phyloP scores from a whole-genome alignment of 2,329 filamentous ascomycete species.

The Chalaropsis ovoidea region DNA sequence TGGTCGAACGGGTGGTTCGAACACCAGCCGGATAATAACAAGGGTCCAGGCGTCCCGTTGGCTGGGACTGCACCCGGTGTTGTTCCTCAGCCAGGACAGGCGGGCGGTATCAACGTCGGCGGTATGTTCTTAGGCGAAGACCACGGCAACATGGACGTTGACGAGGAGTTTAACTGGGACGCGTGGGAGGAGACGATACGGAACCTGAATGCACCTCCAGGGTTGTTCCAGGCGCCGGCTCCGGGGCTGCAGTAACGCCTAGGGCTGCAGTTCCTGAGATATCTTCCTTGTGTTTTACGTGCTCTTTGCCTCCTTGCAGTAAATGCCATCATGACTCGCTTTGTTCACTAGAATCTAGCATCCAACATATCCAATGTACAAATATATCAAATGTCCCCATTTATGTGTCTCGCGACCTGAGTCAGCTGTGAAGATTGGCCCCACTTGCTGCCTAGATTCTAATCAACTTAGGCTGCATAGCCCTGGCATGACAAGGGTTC shows the following conservation, averaged over 20 bases:
- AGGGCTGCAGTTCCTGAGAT: too few species aligned
- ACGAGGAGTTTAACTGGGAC: constrained; percentile 21
- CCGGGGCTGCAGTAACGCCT: constrained; percentile 19
- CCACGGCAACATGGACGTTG: constrained; percentile 21
- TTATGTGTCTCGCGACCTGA: background rate
- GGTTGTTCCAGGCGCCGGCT: constrained; percentile 14
- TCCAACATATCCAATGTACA: background rate
- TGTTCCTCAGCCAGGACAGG: background rate
- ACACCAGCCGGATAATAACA: background rate
- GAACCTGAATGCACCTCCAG: constrained; percentile 6
- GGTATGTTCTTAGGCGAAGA: constrained; percentile 1
- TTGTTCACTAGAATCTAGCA: background rate
- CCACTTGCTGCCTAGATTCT: constrained; percentile 9
- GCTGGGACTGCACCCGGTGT: background rate
- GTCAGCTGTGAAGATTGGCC: background rate
- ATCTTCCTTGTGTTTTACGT: too few species aligned
- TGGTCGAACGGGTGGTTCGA: constrained; percentile 14
- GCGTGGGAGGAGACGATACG: constrained; percentile 21
- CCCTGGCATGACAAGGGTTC: constrained; percentile 13
- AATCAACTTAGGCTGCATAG: background rate
- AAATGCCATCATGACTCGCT: too few species aligned
- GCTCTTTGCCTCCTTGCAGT: too few species aligned
- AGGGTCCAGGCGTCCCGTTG: background rate
- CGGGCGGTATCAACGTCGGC: background rate
- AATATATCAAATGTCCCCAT: background rate